Base-by-base conservation (phyloP, 2,329 filamentous ascomycete genomes). In the Cladosporium sp. region DNA sequence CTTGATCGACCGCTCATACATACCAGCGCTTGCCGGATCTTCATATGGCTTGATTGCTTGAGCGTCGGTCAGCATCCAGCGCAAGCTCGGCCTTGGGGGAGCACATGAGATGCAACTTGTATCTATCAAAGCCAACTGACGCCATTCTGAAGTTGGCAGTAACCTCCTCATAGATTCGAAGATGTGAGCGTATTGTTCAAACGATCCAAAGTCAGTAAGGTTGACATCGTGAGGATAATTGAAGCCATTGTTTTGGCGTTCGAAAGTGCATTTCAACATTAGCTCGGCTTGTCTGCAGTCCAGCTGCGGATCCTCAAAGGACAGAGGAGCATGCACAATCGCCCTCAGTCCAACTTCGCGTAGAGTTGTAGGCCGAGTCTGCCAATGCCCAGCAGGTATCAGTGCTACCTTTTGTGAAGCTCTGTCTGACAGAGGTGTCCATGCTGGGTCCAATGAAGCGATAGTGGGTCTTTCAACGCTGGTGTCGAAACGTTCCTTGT, bases 1-100 rank as follows among this genome's bases (percentile, higher is more conserved):
- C 63, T 84, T 85, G 20, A 83, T 68, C 2, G 73, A 71, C 40
- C 71, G 70, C 64, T 85, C 83, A 60, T 78, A 84, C 0, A 66
- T 60, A 0, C 75, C 77, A 47, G 83, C 81, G 56, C 76, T 72
- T 51, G 71, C 61, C 0, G 79, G 73, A 61, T 84, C 75, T 64
- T 85, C 83, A 49, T 77, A 78, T 1, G 79, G 74, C 13, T 70
- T 70, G 19, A 79, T 63, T 35, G 70, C 70, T 4, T 58, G 57
- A 10, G 67, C 64, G 12, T 65, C 64, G 8, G 59, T 63, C 3
- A 73, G 47, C 19, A 63, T 67, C 77, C 76, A 80, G 24, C 70
- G 63, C 13, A 77, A 57, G 3, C 55, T 52, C 1, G 77, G 77
- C 9, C 64, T 64, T 2, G 53, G 45, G 9, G 78, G 77, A 3